These are phyloP conservation scores for Mycena metata DNA, from an alignment of 768 basidiomycete genomes.

Conservation along the genomic window DNA sequence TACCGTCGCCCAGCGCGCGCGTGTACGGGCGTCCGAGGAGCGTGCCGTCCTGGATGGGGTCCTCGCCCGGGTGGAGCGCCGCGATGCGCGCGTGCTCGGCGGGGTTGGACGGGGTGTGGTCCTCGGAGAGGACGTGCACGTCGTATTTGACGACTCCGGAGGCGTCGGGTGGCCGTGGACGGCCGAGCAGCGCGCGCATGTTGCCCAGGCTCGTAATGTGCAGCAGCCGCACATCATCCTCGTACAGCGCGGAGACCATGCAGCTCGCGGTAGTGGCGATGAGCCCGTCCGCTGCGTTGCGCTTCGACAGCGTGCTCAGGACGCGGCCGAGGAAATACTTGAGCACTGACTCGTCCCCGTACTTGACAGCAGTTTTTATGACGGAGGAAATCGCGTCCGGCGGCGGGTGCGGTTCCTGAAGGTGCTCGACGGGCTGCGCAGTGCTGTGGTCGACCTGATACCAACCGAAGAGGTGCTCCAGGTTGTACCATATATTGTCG, in stretches of 20 bases:
- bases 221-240: conserved; percentile 50
- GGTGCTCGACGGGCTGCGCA: conserved; percentile 33
- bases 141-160: conserved; percentile 50
- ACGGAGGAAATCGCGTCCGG: conserved; percentile 21
- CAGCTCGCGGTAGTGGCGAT: conserved; percentile 4
- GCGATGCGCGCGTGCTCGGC: conserved; percentile 49
- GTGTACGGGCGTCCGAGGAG: conserved; percentile 50
- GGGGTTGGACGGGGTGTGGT: conserved; percentile 53
- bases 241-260: conserved; percentile 49
- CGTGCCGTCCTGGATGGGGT: conserved; percentile 46
- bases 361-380: conserved; percentile 19
- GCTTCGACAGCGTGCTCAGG: conserved; percentile 29
- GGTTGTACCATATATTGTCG: conserved; percentile 28
- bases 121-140: conserved; percentile 55
- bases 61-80: conserved; percentile 48
- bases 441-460: conserved; percentile 32
- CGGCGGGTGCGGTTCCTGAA: conserved; percentile 29
- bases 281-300: conserved; percentile 18
- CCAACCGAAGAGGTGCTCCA: conserved; percentile 29
- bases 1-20: conserved; percentile 60
- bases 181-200: conserved; percentile 58
- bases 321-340: conserved; percentile 18
- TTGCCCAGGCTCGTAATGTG: conserved; percentile 57
- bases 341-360: conserved; percentile 22
- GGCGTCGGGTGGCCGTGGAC: conserved; percentile 37